Base-by-base conservation (phyloP, 2,329 filamentous ascomycete species). In the Alternaria gansuensis region DNA sequence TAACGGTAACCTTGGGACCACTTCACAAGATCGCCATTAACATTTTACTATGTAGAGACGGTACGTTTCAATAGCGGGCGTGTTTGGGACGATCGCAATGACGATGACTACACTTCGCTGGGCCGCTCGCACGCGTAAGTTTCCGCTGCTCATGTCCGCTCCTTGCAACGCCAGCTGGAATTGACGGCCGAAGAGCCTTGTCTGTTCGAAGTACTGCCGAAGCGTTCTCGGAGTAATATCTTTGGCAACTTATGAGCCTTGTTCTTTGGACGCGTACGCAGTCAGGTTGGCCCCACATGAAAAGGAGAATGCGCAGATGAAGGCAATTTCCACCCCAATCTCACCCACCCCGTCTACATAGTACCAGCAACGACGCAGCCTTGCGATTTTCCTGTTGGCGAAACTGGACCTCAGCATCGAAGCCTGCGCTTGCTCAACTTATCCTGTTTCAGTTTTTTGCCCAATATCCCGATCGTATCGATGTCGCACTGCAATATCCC, bases 91-190 rank as follows among this genome's bases (percentile, higher is more conserved):
- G 44, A 37, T 45, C 43, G 53, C 51, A 24, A 36, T 49, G 26
- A 37, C 37, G n/a, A 3, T 36, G 34, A 21, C 14, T 26, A 28
- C 13, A 26, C 17, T 54, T 44, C 7, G 49, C 43, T 49, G 50
- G 50, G 36, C 36, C 31, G 28, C 48, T 37, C 9, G 14, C 21
- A 17, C 40, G 39, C 14, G 24, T n/a, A n/a, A 17, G 40, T 10
- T 13, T 44, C 39, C 45, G 45, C 51, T 45, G n/a, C 48, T 58
- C 44, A 55, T 55, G 33, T 59, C 56, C 56, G 51, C 39, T 43
- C 56, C 51, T 44, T 59, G 52, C 29, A 41, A 54, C 17, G 41
- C 26, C 9, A 29, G 40, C 33, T 37, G 33, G 11, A 14, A 17
- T 13, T 11, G 36, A 48, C 13, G 33, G 41, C 39, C 43, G 29